Evolutionary conservation across 306 rosid genomes (phyloP).

Genomic region (Chamaecrista fasciculata): DNA sequence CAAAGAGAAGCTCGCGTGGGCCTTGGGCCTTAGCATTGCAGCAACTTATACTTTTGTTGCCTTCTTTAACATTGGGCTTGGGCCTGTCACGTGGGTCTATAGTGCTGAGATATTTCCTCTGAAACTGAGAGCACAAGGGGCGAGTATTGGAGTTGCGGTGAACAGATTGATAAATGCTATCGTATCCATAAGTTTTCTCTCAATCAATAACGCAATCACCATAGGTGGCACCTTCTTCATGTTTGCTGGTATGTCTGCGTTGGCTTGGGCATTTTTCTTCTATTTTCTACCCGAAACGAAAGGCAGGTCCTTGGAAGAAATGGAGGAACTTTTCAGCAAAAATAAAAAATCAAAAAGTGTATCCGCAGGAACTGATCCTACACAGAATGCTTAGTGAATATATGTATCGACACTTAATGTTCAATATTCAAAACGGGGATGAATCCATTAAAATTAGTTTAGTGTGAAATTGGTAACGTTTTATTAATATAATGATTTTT

Average conservation of each 20-base stretch:
- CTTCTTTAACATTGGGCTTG: constrained; percentile 69
- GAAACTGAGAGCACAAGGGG: constrained; percentile 73
- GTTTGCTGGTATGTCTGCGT: constrained; percentile 57
- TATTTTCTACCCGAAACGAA: constrained; percentile 77
- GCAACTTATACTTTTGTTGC: constrained; percentile 53
- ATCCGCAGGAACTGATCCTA: not conserved
- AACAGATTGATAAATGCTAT: constrained; percentile 63
- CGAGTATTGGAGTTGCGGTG: constrained; percentile 70
- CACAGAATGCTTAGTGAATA: not conserved
- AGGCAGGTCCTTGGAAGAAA: constrained; percentile 73
- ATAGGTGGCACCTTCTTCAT: constrained; percentile 78
- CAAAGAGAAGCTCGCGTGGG: constrained; percentile 44
- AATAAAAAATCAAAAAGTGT: not conserved
- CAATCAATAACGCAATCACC: constrained; percentile 62
- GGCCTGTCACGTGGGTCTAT: constrained; percentile 81
- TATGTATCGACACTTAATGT: too few relatives aligned
- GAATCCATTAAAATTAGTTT: too few relatives aligned
- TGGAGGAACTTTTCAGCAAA: constrained; percentile 56
- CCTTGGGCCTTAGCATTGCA: constrained; percentile 49
- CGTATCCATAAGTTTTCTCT: constrained; percentile 61
- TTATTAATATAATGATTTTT: too few relatives aligned
- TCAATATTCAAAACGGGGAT: too few relatives aligned
- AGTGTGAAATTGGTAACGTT: too few relatives aligned
- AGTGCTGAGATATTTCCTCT: constrained; percentile 75
- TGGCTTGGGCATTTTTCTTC: constrained; percentile 70